phyloP scores from a whole-genome alignment of 768 basidiomycete genomes.

The Boletus insuetus region DNA sequence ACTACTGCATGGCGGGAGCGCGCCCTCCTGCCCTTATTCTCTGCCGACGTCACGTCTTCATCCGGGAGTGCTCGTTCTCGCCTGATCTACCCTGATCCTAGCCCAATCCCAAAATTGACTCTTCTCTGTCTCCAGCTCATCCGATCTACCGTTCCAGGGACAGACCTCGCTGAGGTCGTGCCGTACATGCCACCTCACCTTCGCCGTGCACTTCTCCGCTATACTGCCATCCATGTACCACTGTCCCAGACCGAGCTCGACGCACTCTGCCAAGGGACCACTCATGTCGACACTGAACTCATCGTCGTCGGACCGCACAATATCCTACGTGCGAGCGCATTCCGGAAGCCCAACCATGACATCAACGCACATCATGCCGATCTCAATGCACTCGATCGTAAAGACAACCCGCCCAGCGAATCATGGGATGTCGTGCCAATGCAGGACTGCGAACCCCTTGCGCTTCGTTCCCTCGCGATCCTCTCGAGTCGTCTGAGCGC shows the following conservation, averaged over 20 bases:
- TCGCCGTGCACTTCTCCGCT: constrained; percentile 54
- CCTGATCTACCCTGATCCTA: constrained; percentile 15
- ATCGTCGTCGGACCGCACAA: constrained; percentile 58
- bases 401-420: background rate
- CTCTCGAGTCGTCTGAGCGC: constrained; percentile 46
- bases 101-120: constrained; percentile 47
- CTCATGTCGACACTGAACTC: constrained; percentile 62
- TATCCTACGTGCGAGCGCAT: constrained; percentile 42
- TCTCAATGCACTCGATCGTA: background rate
- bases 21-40: constrained; percentile 55
- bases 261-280: constrained; percentile 46
- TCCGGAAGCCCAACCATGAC: constrained; percentile 24
- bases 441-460: constrained; percentile 31
- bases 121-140: constrained; percentile 57
- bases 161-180: constrained; percentile 47
- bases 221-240: constrained; percentile 56
- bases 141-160: constrained; percentile 36
- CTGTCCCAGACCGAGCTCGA: constrained; percentile 49
- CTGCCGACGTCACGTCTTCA: background rate
- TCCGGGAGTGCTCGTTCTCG: background rate
- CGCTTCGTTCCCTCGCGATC: constrained; percentile 48
- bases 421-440: constrained; percentile 42
- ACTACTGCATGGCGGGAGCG: constrained; percentile 46
- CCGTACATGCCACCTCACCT: constrained; percentile 58
- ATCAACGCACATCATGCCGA: background rate